Percentiles rank a stretch among this genome's conserved stretches.
phyloP scores from a whole-genome alignment of 129 eudicot species.

The Gnaphalium uliginosum region DNA sequence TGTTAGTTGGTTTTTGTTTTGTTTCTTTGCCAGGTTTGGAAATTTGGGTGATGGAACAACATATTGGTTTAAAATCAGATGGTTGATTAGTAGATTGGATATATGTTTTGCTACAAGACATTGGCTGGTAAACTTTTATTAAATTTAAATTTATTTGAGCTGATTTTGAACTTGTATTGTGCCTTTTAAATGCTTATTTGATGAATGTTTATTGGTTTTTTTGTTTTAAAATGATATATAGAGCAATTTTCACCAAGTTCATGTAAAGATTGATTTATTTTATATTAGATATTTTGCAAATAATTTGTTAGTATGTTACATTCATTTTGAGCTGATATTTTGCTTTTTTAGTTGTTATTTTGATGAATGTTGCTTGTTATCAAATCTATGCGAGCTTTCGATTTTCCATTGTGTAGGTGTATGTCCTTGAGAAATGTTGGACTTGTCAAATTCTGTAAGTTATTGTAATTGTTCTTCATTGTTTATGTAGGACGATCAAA shows the following conservation, averaged over 20 bases:
- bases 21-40: constrained; percentile 53
- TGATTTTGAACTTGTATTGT: constrained; percentile 5
- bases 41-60: constrained; percentile 70
- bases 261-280: too few species aligned
- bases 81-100: constrained; percentile 95
- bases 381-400: neutral
- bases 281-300: too few species aligned
- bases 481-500: constrained; percentile 72
- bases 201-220: neutral
- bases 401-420: neutral
- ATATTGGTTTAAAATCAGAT: constrained; percentile 67
- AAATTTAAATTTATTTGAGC: constrained; percentile 4
- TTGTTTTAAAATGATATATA: neutral
- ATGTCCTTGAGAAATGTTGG: constrained; percentile 2
- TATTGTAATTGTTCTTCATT: neutral
- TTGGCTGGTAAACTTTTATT: constrained; percentile 56
- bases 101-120: constrained; percentile 76
- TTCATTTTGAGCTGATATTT: too few species aligned
- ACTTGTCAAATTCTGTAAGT: neutral
- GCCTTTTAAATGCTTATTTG: constrained; percentile 2
- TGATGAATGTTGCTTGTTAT: too few species aligned
- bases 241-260: neutral
- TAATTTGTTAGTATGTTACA: too few species aligned
- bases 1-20: constrained; percentile 58
- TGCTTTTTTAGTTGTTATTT: too few species aligned